Conservation (phyloP, 2,329 filamentous ascomycete species). For the Alternaria viburni region DNA sequence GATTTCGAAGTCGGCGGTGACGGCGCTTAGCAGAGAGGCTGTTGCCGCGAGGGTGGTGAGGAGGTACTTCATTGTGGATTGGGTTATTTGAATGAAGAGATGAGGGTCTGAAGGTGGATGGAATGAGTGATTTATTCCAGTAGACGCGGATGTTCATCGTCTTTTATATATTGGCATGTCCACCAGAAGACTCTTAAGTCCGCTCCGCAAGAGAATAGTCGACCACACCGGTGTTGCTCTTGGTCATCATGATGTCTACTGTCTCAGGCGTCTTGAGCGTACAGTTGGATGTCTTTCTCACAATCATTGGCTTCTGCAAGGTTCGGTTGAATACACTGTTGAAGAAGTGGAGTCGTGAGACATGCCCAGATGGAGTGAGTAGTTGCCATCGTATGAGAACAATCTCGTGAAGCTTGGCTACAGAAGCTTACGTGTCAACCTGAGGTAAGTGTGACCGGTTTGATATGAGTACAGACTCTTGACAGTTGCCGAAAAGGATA, state of each 20-base stretch:
- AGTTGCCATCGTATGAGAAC: not conserved
- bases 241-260: not conserved
- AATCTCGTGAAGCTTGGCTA: not conserved
- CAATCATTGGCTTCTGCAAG: not conserved
- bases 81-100: not conserved
- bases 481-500: too few relatives aligned
- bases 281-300: not conserved
- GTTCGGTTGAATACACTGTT: not conserved
- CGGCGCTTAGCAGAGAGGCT: not conserved
- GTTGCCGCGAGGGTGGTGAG: not conserved
- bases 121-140: not conserved
- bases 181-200: not conserved
- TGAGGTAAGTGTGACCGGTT: not conserved
- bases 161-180: not conserved
- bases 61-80: not conserved
- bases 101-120: not conserved
- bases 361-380: not conserved
- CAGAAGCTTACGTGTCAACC: not conserved
- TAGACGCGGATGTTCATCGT: not conserved
- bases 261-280: not conserved
- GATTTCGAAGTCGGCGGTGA: not conserved
- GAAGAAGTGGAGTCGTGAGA: not conserved
- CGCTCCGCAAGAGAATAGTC: not conserved
- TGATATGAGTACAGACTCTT: not conserved
- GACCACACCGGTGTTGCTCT: not conserved